Evolutionary conservation across 2,329 filamentous ascomycete species (phyloP), one percentile per base, ranked within the genome.

Genomic region (Bimuria novae-zelandiae): DNA sequence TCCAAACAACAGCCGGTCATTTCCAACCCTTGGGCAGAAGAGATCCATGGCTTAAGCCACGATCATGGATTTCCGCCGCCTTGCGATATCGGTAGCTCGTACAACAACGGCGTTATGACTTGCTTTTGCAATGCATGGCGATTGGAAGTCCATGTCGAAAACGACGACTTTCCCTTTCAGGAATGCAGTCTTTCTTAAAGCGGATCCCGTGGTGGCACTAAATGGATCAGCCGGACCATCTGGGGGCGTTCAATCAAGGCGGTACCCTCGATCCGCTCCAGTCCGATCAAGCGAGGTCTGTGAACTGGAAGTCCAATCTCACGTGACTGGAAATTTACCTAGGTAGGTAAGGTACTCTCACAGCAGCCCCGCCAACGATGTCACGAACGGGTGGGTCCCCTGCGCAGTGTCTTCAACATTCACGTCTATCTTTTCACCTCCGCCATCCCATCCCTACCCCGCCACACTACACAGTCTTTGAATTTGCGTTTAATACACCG

Each of bases 21-120:
- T n/a, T n/a, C n/a, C n/a, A n/a, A n/a, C n/a, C n/a, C n/a, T n/a
- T 27, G 25, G 25, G 25, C 10, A 27, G 25, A 33, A 41, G 23
- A 35, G 47, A 43, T 50, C 29, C 35, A 27, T 50, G 37, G 37
- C 37, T 25, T 49, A 36, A 36, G 27, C 47, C 25, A 35, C 27
- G 35, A 30, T 42, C 19, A 33, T 37, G 29, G 36, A 17, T 35
- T 4, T 25, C 39, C n/a, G 21, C 6, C 23, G 14, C 23, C 23
- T 42, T 16, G 29, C 25, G 25, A 10, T 21, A 36, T 50, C 30
- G 30, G 39, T 30, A 12, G 21, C 29, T 23, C 19, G 48, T 50
- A 41, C 32, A 8, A 50, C 48, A 19, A 27, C 17, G 29, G 39
- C 21, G 25, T 36, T 25, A 16, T 23, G 7, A 21, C 22, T 50